Base-by-base conservation (phyloP, 208 protist genomes). In the Phytomonas sp. region DNA sequence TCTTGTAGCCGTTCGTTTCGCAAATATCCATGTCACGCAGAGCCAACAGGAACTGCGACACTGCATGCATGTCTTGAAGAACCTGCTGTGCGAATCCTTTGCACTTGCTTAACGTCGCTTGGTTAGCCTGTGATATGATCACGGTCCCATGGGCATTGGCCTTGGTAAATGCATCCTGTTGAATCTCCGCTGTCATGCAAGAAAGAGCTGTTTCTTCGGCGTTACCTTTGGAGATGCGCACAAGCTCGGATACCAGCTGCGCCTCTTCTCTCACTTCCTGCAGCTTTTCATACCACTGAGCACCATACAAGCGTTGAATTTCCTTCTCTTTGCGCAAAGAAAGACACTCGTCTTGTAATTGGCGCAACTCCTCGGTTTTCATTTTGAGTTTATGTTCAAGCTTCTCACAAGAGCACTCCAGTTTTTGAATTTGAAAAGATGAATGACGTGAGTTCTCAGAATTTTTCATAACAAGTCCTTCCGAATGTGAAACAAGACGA, bases 11-110 rank as follows among this genome's bases (percentile, higher is more conserved):
- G 59, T 83, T 79, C 30, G 65, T 56, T 31, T 89, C 81, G 29
- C 69, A 75, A 69, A 91, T 79, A 34, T 89, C 69, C 80, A 94
- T 91, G n/a, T 79, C 71, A n/a, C 87, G 89, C 30, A 92, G 79
- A 23, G 81, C 80, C 40, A 75, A 67, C 23, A 92, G 66, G 72
- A 92, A 92, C 67, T 83, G 86, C 16, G 77, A 73, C 3, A 91
- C 74, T 10, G 83, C 77, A 63, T 83, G 69, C 62, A 85, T 81
- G 76, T 94, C 84, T n/a, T 75, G 60, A 78, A 89, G 77, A 14
- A 91, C 80, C 59, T 82, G 77, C 74, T 83, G 81, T 0, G 86
- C 82, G 80, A 94, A 94, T 7, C 63, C 60, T 34, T 71, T 72
- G 12, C 66, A 40, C 70, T 75, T 75, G 36, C 59, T 67, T 60